These are phyloP conservation scores for Tulasnella calospora DNA, from an alignment of 768 basidiomycete genomes.

Conservation along the genomic window DNA sequence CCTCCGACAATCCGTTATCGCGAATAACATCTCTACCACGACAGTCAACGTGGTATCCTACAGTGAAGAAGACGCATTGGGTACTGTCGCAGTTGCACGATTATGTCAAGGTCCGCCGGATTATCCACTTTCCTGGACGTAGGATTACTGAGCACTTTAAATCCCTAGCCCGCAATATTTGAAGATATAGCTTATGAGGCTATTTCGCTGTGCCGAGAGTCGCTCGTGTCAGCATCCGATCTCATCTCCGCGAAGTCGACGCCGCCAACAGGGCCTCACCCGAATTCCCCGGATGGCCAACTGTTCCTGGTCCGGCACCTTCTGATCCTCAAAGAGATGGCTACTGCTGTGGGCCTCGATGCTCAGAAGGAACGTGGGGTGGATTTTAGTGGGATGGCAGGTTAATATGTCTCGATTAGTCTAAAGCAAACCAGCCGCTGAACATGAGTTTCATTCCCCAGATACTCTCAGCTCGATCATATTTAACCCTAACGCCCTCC, in stretches of 20 bases:
- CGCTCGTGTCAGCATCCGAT: conserved; percentile 69
- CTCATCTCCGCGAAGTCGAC: conserved; percentile 48
- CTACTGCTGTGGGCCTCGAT: conserved; percentile 64
- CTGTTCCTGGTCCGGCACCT: conserved; percentile 89
- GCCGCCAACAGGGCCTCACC: background rate
- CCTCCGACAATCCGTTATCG: conserved; percentile 43
- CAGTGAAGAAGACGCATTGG: conserved; percentile 83
- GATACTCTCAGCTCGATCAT: conserved; percentile 20
- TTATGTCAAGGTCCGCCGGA: conserved; percentile 72
- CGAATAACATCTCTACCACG: conserved; percentile 62
- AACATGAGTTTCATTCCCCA: background rate
- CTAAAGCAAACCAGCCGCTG: background rate
- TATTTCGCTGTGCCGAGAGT: conserved; percentile 71
- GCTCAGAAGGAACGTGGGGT: conserved; percentile 43
- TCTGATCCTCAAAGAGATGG: conserved; percentile 86
- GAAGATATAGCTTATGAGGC: conserved; percentile 96
- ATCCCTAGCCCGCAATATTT: conserved; percentile 78
- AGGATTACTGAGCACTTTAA: background rate
- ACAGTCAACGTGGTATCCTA: conserved; percentile 89
- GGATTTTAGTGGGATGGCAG: conserved; percentile 55
- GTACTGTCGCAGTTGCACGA: conserved; percentile 84
- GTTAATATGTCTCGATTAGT: conserved; percentile 37
- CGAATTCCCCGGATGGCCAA: conserved; percentile 55
- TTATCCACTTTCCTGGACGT: background rate
- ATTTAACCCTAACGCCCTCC: conserved; percentile 18